Evolutionary conservation across 1,139 yeast genomes (phyloP).

Genomic region (Pichia sp.): DNA sequence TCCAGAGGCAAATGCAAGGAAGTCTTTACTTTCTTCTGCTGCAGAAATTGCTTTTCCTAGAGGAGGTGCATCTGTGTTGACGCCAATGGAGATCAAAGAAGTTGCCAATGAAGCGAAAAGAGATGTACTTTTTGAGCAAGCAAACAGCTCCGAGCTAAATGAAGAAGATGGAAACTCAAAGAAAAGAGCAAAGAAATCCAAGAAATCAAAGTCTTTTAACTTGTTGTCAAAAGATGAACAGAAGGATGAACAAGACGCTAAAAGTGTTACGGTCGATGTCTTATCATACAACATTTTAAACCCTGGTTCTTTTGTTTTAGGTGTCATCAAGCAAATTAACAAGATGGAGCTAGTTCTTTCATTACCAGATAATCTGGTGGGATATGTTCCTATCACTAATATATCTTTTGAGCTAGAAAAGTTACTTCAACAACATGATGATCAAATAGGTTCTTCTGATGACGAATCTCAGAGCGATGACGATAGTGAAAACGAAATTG

Average conservation of each 20-base stretch:
- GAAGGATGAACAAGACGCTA: constrained; percentile 22
- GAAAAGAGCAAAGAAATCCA: constrained; percentile 28
- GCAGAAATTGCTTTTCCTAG: constrained; percentile 84
- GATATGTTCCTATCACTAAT: constrained; percentile 71
- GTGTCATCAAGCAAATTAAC: constrained; percentile 59
- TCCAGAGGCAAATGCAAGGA: constrained; percentile 14
- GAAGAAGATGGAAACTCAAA: constrained; percentile 27
- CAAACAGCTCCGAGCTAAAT: constrained; percentile 27
- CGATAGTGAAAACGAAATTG: constrained; percentile 29
- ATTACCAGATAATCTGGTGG: constrained; percentile 76
- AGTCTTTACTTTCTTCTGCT: constrained; percentile 24
- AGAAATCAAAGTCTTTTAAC: constrained; percentile 26
- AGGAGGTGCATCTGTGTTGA: constrained; percentile 82
- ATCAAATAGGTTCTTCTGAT: constrained; percentile 31
- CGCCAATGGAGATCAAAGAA: constrained; percentile 87
- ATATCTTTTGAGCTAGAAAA: constrained; percentile 58
- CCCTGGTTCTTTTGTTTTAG: constrained; percentile 69
- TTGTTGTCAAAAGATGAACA: constrained; percentile 16
- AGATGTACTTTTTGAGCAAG: constrained; percentile 65
- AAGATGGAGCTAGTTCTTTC: constrained; percentile 61
- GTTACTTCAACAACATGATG: constrained; percentile 48
- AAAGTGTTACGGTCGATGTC: constrained; percentile 45
- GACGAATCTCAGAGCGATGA: constrained; percentile 29
- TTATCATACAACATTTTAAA: constrained; percentile 53
- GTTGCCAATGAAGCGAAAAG: constrained; percentile 87